Percentiles rank a stretch among this genome's conserved stretches.
These are phyloP conservation scores for Puccinia novopanici DNA, from an alignment of 1,284 basidiomycete genomes.

Conservation along the genomic window DNA sequence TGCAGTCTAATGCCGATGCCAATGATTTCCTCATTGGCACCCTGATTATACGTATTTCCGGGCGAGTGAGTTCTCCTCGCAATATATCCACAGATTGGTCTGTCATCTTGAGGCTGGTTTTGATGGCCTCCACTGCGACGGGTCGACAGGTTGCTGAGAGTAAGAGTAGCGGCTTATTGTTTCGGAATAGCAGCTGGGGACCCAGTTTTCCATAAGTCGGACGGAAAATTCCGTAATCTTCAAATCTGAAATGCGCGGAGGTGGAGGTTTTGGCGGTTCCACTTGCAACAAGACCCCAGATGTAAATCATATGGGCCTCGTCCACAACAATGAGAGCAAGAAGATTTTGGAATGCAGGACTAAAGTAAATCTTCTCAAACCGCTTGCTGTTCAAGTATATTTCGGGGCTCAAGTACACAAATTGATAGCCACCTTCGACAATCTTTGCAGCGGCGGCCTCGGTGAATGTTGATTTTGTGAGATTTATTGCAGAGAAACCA, in stretches of 20 bases:
- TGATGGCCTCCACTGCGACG: conserved; percentile 17
- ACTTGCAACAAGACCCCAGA: no score
- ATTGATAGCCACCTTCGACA: not conserved
- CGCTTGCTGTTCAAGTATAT: no score
- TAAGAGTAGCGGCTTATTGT: not conserved
- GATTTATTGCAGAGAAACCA: not conserved
- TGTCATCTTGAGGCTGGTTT: not conserved
- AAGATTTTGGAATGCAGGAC: not conserved
- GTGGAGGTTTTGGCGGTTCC: no score
- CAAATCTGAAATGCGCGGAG: conserved; percentile 13
- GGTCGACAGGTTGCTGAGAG: conserved; percentile 19
- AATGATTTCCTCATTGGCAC: not conserved
- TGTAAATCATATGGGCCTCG: no score
- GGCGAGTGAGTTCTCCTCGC: conserved; percentile 3
- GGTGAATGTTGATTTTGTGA: not conserved
- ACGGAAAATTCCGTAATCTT: not conserved
- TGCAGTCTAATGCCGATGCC: not conserved
- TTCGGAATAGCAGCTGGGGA: not conserved
- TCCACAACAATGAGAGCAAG: not conserved
- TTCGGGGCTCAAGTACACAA: conserved; percentile 18
- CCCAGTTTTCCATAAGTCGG: no score
- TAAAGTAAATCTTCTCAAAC: conserved; percentile 2
- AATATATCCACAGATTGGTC: not conserved
- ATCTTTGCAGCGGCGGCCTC: not conserved
- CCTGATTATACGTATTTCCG: conserved; percentile 1